These are phyloP conservation scores for Cucurbita moschata DNA, from an alignment of 306 rosid species.

Conservation along the genomic window DNA sequence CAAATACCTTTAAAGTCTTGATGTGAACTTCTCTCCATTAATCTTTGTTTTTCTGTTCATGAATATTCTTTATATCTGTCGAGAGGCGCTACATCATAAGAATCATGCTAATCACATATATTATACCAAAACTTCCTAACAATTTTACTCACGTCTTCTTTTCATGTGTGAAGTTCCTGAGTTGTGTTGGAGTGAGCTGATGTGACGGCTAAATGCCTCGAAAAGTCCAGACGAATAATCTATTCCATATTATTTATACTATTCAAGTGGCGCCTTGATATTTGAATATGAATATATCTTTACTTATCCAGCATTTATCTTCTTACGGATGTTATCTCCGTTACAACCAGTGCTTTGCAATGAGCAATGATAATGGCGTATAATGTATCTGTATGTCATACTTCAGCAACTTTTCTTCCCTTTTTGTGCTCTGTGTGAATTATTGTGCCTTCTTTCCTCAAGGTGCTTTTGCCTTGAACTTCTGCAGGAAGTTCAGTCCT, in stretches of 20 bases:
- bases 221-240: background rate
- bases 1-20: background rate
- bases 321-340: background rate
- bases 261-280: background rate
- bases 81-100: background rate
- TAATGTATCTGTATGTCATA: background rate
- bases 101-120: background rate
- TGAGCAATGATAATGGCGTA: background rate
- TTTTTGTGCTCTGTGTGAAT: background rate
- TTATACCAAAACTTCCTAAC: background rate
- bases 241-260: background rate
- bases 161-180: background rate
- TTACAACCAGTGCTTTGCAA: background rate
- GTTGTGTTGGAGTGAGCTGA: background rate
- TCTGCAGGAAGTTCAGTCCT: background rate
- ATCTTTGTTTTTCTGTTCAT: background rate
- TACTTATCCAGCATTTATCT: background rate
- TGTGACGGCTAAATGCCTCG: background rate
- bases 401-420: background rate
- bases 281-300: background rate
- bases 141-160: background rate
- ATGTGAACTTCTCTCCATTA: background rate
- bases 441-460: background rate
- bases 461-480: background rate
- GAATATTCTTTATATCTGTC: background rate